A percentile compares a stretch with the other conserved stretches of the same genome.
Evolutionary conservation across 306 rosid species (phyloP).

Genomic region (Calophaca sinica): DNA sequence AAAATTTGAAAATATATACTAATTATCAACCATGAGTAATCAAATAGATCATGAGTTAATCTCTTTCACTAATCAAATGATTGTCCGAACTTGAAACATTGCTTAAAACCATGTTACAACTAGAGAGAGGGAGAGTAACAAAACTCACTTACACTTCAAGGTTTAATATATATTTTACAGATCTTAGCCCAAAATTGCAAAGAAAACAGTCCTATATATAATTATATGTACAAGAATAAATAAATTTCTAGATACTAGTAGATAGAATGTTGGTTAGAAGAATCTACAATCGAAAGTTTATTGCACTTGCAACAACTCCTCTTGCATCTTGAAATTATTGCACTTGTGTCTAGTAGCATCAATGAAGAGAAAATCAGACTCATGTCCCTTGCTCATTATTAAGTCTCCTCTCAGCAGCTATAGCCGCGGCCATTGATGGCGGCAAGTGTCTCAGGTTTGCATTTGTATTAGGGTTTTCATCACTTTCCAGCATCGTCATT

Average conservation of each 20-base stretch:
- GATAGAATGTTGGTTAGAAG: conserved; percentile 24
- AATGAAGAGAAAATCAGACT: conserved; percentile 43
- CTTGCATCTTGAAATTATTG: conserved; percentile 39
- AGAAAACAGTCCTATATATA: background rate
- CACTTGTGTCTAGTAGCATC: conserved; percentile 27
- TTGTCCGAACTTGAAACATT: too few relatives aligned
- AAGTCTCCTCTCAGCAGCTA: conserved; percentile 91
- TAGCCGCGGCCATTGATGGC: conserved; percentile 83
- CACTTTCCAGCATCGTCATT: conserved; percentile 52
- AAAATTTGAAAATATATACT: too few relatives aligned
- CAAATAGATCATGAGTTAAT: too few relatives aligned
- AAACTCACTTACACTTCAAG: too few relatives aligned
- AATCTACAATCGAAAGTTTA: conserved; percentile 30
- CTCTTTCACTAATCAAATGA: too few relatives aligned
- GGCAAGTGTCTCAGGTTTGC: conserved; percentile 70
- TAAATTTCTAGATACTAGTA: conserved; percentile 16
- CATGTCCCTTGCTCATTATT: conserved; percentile 54
- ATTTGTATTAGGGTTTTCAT: conserved; percentile 51
- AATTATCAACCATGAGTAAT: too few relatives aligned
- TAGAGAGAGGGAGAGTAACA: too few relatives aligned
- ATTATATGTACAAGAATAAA: conserved; percentile 44
- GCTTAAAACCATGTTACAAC: too few relatives aligned
- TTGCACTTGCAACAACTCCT: conserved; percentile 28
- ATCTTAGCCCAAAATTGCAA: too few relatives aligned
- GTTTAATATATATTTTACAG: too few relatives aligned